These are phyloP conservation scores for Penicillium olsonii DNA, from an alignment of 2,329 filamentous ascomycete species.

Conservation along the genomic window DNA sequence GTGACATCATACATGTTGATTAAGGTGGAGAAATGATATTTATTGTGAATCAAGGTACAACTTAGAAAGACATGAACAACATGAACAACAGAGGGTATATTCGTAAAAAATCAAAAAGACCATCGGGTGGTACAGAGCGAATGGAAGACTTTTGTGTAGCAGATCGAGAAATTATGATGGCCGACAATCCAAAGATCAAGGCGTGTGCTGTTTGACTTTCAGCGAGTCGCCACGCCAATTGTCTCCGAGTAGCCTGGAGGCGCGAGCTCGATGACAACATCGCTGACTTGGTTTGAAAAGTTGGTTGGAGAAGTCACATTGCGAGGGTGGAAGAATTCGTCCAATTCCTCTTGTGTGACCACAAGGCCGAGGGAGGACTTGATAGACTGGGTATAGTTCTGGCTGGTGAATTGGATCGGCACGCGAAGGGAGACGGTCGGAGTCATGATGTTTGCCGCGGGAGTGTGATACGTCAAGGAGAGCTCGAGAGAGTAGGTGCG, in stretches of 20 bases:
- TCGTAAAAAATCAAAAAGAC: not conserved
- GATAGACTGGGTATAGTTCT: constrained; percentile 8
- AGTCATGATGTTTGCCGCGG: constrained; percentile 44
- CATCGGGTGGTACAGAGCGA: not conserved
- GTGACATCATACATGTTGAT: no score
- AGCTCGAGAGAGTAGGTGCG: constrained; percentile 64
- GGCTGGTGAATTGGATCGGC: constrained; percentile 45
- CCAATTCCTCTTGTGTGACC: constrained; percentile 29
- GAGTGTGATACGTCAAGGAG: constrained; percentile 56
- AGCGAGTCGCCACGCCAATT: not conserved
- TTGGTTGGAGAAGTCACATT: constrained; percentile 21
- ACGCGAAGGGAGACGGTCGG: constrained; percentile 44
- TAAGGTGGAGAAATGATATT: no score
- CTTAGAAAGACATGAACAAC: no score
- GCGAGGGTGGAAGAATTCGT: constrained; percentile 33
- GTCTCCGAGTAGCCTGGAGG: constrained; percentile 22
- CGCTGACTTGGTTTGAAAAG: not conserved
- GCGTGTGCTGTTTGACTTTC: not conserved
- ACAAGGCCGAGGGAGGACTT: constrained; percentile 15
- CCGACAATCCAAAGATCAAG: not conserved
- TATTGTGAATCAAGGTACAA: no score
- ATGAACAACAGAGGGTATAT: no score
- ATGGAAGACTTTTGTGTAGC: not conserved
- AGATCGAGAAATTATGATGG: constrained; percentile 1
- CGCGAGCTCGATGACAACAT: constrained; percentile 12